phyloP scores from a whole-genome alignment of 139 green algal species.

The Chlorella sorokiniana region DNA sequence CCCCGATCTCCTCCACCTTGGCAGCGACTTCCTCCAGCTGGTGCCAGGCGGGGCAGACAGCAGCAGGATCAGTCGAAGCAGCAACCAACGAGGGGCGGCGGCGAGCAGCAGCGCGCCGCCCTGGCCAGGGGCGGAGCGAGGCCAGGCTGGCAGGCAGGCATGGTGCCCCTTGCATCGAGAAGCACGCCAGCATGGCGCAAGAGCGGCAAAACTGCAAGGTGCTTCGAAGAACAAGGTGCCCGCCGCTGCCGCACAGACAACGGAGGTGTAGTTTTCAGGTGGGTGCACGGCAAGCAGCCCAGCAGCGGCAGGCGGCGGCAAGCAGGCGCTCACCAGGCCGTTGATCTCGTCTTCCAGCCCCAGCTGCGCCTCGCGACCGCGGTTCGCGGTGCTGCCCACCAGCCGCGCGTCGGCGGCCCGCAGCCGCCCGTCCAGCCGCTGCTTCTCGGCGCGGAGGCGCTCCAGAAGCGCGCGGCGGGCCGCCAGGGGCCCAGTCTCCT shows the following conservation, averaged over 20 bases:
- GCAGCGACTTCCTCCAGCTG: neutral
- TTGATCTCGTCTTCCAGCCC: slow-evolving; percentile 21
- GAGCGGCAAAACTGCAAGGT: no score
- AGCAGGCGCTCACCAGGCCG: neutral
- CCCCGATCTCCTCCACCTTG: slow-evolving; percentile 20
- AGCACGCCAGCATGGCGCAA: no score
- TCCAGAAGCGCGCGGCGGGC: neutral
- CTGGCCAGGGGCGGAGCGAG: no score
- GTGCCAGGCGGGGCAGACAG: neutral
- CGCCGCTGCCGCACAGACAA: no score
- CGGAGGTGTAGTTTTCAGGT: no score
- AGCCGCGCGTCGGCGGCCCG: neutral
- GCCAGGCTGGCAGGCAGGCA: no score
- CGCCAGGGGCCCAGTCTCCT: slow-evolving; percentile 6
- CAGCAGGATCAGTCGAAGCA: neutral
- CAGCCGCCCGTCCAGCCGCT: neutral
- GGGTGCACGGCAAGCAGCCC: no score
- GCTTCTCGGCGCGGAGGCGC: neutral
- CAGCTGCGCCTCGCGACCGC: neutral
- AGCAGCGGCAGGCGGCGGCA: no score
- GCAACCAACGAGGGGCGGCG: no score
- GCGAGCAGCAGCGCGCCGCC: no score
- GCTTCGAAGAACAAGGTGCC: no score
- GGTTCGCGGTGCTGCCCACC: neutral
- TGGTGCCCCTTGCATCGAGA: no score